phyloP scores from a whole-genome alignment of 176 grass and related monocot species.

The Echinochloa phyllopogon region DNA sequence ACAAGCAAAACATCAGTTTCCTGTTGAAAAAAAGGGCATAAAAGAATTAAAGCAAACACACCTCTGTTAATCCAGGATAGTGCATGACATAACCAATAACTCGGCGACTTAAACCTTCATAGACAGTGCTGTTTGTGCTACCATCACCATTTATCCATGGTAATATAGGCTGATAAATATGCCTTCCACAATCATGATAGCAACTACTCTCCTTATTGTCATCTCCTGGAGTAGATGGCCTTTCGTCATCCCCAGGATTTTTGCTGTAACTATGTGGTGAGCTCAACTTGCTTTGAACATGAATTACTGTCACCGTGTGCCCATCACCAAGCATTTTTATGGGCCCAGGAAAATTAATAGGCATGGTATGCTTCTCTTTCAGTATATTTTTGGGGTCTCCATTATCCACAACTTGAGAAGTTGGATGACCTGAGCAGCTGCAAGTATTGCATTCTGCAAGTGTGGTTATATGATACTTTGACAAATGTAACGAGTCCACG shows the following conservation, averaged over 20 bases:
- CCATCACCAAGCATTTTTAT: constrained; percentile 71
- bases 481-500: constrained; percentile 73
- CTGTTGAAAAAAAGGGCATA: constrained; percentile 9
- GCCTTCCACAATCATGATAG: constrained; percentile 37
- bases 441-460: constrained; percentile 39
- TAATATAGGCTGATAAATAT: constrained; percentile 70
- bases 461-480: constrained; percentile 82
- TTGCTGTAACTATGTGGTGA: constrained; percentile 23
- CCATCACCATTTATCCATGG: constrained; percentile 99
- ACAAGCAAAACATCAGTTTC: background rate
- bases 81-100: constrained; percentile 87
- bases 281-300: constrained; percentile 46
- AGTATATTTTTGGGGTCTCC: constrained; percentile 42
- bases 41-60: constrained; percentile 37
- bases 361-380: constrained; percentile 40
- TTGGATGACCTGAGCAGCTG: constrained; percentile 37
- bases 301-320: constrained; percentile 77
- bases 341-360: constrained; percentile 46
- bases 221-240: constrained; percentile 23
- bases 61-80: constrained; percentile 84
- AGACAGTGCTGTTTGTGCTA: constrained; percentile 68
- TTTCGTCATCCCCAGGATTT: constrained; percentile 34
- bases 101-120: constrained; percentile 78
- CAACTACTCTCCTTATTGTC: constrained; percentile 36
- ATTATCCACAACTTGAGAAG: constrained; percentile 44